These are phyloP conservation scores for Arabidopsis suecica DNA, from an alignment of 345 rosid species.

Conservation along the genomic window DNA sequence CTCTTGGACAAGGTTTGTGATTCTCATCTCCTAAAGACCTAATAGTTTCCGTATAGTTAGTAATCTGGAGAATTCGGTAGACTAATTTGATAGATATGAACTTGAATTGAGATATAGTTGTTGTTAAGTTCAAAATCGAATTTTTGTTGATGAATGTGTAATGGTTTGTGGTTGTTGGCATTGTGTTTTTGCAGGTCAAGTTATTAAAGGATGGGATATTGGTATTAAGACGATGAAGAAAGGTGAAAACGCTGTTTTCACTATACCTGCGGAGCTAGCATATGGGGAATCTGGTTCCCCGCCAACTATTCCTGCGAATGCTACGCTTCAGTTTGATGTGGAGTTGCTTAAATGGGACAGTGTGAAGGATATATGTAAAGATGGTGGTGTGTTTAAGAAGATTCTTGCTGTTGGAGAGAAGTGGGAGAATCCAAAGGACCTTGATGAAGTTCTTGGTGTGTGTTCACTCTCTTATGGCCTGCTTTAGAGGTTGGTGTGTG, in stretches of 20 bases:
- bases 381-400: constrained; percentile 86
- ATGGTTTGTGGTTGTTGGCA: neutral
- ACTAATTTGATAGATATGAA: neutral
- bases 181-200: constrained; percentile 61
- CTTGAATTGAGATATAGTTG: neutral
- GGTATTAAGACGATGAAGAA: constrained; percentile 99
- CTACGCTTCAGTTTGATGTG: constrained; percentile 89
- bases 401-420: constrained; percentile 69
- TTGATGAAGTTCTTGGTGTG: constrained; percentile 77
- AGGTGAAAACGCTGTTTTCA: constrained; percentile 83
- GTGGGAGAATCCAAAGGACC: constrained; percentile 85
- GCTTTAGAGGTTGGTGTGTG: neutral
- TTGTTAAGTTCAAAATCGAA: neutral
- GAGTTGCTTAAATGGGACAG: constrained; percentile 79
- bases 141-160: neutral
- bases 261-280: constrained; percentile 84
- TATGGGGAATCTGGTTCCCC: constrained; percentile 90
- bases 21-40: neutral
- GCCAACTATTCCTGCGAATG: constrained; percentile 85
- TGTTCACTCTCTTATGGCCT: neutral
- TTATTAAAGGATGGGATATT: constrained; percentile 96
- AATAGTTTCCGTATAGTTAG: neutral
- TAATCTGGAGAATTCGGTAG: neutral
- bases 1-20: constrained; percentile 84
- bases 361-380: constrained; percentile 84